phyloP scores from a whole-genome alignment of 495 filamentous ascomycete species.

The Xylaria longipes region DNA sequence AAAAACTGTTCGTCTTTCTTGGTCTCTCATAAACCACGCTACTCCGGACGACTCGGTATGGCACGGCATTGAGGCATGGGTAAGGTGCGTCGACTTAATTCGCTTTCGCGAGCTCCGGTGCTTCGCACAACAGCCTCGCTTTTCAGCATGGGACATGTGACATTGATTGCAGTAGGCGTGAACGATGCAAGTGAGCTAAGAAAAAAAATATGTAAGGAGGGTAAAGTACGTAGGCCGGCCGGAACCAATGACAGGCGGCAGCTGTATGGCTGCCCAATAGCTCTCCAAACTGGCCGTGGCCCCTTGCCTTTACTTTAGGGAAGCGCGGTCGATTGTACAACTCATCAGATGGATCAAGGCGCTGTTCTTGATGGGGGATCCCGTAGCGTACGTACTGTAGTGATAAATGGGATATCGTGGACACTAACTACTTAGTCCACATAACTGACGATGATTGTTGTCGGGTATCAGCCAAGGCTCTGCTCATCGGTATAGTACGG shows the following conservation, averaged over 20 bases:
- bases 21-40: not conserved
- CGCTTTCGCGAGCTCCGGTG: not conserved
- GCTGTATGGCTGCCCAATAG: conserved; percentile 25
- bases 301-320: conserved; percentile 6
- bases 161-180: not conserved
- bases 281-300: not conserved
- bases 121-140: conserved; percentile 19
- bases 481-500: not conserved
- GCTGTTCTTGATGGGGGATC: not conserved
- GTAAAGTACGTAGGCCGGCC: not conserved
- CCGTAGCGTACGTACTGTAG: not conserved
- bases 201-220: not conserved
- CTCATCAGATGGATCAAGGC: conserved; percentile 16
- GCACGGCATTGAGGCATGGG: conserved; percentile 2
- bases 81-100: conserved; percentile 3
- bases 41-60: not conserved
- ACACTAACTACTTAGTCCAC: not conserved
- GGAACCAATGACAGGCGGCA: conserved; percentile 1
- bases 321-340: conserved; percentile 14
- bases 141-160: conserved; percentile 3
- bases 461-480: not conserved
- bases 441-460: not conserved
- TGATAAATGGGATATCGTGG: not conserved
- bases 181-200: not conserved
- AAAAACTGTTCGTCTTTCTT: not conserved